Base-by-base conservation (phyloP, 164 flowering plant genomes). In the Aristolochia contorta region DNA sequence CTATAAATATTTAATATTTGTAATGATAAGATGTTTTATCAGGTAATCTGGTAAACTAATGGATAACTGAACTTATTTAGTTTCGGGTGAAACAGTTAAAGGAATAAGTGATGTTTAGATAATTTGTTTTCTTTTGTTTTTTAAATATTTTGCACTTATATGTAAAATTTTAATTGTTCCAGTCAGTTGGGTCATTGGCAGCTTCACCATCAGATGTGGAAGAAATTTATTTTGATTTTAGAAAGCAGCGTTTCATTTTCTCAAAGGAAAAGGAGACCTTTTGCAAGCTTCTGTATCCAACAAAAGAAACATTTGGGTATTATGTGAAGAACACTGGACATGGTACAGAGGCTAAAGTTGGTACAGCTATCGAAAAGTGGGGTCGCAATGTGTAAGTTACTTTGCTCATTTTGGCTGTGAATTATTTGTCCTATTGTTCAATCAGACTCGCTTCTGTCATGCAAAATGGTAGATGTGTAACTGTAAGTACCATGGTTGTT, bases 191-290 rank as follows among this genome's bases (percentile, higher is more conserved):
- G 55, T 74, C 86, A 59, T 56, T 69, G 41, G 71, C 96, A 51
- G 56, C 12, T 18, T 50, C 12, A n/a, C 22, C 21, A 50, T 50
- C 22, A 58, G 85, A 84, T 65, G 58, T 21, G n/a, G 87, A 84
- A 60, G 97, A 93, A 63, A 82, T 90, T 60, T 90, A 74, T 76
- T 93, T 93, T 78, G 96, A 93, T 72, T 93, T 93, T 60, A 77
- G 99, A 72, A 93, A 93, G 85, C 97, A 93, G 60, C 63, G 80
- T 0, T 93, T 86, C 65, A 83, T 85, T 46, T 88, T 77, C 71
- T 93, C 96, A 7, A 79, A 80, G 32, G 96, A 87, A 72, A 79
- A 77, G 55, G 73, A 75, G 19, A 86, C 82, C 24, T 93, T 93
- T 66, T 75, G 64, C 81, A 93, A 93, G 78, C 99, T 90, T 62